These are phyloP conservation scores for Entophlyctis luteolus DNA, from an alignment of 192 early-diverging fungal genomes.

Conservation along the genomic window DNA sequence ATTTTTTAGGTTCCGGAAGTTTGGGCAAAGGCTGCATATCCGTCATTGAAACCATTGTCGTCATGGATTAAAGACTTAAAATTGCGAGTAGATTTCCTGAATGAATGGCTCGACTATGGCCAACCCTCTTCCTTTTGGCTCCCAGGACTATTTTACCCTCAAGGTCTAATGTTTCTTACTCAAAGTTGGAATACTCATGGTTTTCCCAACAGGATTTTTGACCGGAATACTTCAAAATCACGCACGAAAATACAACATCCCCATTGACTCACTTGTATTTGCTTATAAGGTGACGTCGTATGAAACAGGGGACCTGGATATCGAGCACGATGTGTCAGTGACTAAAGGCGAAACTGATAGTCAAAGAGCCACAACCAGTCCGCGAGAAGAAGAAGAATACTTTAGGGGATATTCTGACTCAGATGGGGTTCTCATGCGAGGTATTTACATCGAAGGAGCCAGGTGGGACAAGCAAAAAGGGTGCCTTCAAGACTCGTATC, in stretches of 20 bases:
- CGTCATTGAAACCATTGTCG: conserved; percentile 53
- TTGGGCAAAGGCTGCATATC: conserved; percentile 54
- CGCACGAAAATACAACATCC: conserved; percentile 57
- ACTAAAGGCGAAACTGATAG: not conserved
- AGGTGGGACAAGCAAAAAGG: conserved; percentile 53
- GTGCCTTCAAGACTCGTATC: conserved; percentile 55
- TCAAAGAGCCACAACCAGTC: conserved; percentile 12
- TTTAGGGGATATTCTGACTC: conserved; percentile 24
- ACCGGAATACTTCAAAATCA: conserved; percentile 64
- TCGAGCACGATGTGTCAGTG: conserved; percentile 16
- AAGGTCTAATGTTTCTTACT: conserved; percentile 34
- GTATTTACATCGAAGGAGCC: conserved; percentile 58
- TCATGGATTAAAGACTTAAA: conserved; percentile 60
- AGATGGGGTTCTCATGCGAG: conserved; percentile 56
- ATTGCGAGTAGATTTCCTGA: conserved; percentile 40
- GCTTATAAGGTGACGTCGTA: conserved; percentile 44
- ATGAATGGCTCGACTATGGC: conserved; percentile 48
- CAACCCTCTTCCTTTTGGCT: conserved; percentile 60
- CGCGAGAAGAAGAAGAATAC: conserved; percentile 38
- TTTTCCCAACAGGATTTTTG: conserved; percentile 45
- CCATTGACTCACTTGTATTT: conserved; percentile 59
- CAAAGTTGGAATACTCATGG: not conserved
- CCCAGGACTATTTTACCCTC: conserved; percentile 63
- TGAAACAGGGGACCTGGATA: conserved; percentile 38
- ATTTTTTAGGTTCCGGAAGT: conserved; percentile 48